Evolutionary conservation across 2,329 filamentous ascomycete genomes (phyloP).

Genomic region (Diplodia intermedia): DNA sequence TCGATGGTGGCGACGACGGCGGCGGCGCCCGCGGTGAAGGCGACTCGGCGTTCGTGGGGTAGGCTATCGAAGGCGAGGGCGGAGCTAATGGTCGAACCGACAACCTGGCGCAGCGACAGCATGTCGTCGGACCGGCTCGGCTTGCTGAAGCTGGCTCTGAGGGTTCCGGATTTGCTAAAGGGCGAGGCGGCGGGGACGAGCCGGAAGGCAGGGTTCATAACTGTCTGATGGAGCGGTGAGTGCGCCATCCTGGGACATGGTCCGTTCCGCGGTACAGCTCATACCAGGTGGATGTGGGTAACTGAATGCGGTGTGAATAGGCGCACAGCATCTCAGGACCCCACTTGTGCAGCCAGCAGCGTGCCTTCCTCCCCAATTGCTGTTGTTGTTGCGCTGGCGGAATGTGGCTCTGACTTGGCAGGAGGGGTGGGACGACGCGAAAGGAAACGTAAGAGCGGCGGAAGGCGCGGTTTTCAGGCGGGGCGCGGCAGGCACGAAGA

Average conservation of each 20-base stretch:
- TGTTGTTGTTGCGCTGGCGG: constrained; percentile 21
- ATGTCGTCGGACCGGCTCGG: constrained; percentile 53
- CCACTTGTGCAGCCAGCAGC: constrained; percentile 22
- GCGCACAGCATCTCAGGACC: constrained; percentile 25
- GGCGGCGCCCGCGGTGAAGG: constrained; percentile 90
- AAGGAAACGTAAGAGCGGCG: constrained; percentile 20
- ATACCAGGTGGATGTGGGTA: constrained; percentile 30
- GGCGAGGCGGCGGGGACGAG: constrained; percentile 73
- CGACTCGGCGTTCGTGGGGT: constrained; percentile 73
- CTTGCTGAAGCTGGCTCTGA: constrained; percentile 66
- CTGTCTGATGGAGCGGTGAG: constrained; percentile 32
- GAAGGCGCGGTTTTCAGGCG: background rate
- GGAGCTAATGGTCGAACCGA: constrained; percentile 86
- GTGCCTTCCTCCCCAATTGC: constrained; percentile 19
- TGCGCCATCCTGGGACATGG: constrained; percentile 30
- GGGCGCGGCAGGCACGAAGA: background rate
- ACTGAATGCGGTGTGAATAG: constrained; percentile 18
- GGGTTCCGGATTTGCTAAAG: constrained; percentile 63
- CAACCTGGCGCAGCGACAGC: constrained; percentile 80
- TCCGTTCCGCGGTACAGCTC: constrained; percentile 27
- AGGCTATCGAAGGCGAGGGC: constrained; percentile 87
- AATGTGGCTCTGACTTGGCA: constrained; percentile 22
- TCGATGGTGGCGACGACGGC: constrained; percentile 88
- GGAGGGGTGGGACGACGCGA: background rate
- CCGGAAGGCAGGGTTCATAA: constrained; percentile 32